Percentiles rank a stretch among this genome's conserved stretches.
Evolutionary conservation across 441 rosid species (phyloP).

Genomic region (Euphorbia schlechtendalii): DNA sequence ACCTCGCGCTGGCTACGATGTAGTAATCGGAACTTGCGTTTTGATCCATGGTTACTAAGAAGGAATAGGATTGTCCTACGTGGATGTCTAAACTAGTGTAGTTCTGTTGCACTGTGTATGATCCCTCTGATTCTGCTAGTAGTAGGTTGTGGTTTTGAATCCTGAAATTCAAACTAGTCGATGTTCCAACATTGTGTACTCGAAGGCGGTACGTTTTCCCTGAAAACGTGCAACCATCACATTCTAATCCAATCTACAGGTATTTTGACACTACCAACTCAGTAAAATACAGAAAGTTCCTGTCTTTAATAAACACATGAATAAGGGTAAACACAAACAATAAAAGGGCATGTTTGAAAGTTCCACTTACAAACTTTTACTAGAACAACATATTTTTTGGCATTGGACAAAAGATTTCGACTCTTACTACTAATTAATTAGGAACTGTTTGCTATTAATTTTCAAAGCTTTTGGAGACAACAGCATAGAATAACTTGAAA

Average conservation of each 20-base stretch:
- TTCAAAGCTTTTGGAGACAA: too few relatives aligned
- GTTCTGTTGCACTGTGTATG: constrained; percentile 82
- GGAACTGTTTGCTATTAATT: too few relatives aligned
- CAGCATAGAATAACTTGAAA: too few relatives aligned
- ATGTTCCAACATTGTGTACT: constrained; percentile 82
- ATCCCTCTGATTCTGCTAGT: constrained; percentile 80
- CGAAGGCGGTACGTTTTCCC: constrained; percentile 86
- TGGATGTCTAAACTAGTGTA: constrained; percentile 92
- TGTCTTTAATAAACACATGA: too few relatives aligned
- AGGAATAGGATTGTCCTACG: constrained; percentile 86
- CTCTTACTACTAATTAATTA: too few relatives aligned
- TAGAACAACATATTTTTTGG: too few relatives aligned
- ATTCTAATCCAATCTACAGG: not conserved
- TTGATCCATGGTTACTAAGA: constrained; percentile 88
- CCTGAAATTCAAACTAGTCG: constrained; percentile 86
- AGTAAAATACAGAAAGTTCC: too few relatives aligned
- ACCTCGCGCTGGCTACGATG: constrained; percentile 89
- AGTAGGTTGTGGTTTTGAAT: constrained; percentile 85
- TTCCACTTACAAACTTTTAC: too few relatives aligned
- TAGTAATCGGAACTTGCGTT: constrained; percentile 90
- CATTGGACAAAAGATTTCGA: too few relatives aligned
- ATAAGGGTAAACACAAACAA: too few relatives aligned
- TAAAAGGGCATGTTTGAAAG: too few relatives aligned
- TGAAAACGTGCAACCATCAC: constrained; percentile 20
- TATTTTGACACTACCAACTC: too few relatives aligned